Evolutionary conservation across 2,329 filamentous ascomycete species (phyloP).

Genomic region (Ceratocystis harringtonii): DNA sequence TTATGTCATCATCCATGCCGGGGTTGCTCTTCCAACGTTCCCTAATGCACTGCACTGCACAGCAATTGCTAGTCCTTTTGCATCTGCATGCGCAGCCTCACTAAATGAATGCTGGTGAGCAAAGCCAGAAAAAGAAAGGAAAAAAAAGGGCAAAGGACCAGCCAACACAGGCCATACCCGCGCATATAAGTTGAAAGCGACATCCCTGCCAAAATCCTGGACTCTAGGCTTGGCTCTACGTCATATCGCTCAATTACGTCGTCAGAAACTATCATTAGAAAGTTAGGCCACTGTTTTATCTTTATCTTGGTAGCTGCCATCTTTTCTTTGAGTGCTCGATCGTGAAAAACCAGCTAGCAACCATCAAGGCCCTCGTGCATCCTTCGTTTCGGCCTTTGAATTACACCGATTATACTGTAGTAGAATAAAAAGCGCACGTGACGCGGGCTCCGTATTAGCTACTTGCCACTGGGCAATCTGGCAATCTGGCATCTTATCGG

Average conservation of each 20-base stretch:
- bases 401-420: not conserved
- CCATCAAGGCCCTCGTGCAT: not conserved
- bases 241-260: not conserved
- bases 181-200: not conserved
- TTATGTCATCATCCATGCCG: not conserved
- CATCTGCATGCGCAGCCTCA: not conserved
- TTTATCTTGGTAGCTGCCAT: not conserved
- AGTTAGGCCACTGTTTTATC: not conserved
- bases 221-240: not conserved
- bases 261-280: not conserved
- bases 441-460: not conserved
- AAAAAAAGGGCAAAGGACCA: not conserved
- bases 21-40: not conserved
- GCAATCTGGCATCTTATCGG: not conserved
- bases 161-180: not conserved
- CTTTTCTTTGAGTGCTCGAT: not conserved
- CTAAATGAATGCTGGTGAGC: not conserved
- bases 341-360: not conserved
- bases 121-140: not conserved
- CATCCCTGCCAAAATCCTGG: slow-evolving; percentile 1
- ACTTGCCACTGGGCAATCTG: not conserved
- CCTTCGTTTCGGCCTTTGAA: not conserved
- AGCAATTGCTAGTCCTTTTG: not conserved
- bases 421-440: not conserved
- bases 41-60: not conserved